Conservation (phyloP, 768 basidiomycete species). For the Amyloporia xantha region DNA sequence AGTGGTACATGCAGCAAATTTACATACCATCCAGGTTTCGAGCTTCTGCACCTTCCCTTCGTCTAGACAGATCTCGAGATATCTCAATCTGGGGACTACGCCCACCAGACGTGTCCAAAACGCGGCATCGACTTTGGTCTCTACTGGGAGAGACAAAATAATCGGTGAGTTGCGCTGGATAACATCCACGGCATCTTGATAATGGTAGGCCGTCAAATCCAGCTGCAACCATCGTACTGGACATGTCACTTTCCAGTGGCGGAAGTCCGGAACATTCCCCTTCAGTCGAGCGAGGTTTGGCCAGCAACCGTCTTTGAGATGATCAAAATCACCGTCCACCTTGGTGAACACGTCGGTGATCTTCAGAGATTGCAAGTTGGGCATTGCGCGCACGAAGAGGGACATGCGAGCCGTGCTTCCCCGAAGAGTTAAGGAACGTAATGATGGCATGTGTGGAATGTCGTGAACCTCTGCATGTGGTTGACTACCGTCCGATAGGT, state of each 20-base stretch:
- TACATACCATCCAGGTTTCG: slow-evolving; percentile 11
- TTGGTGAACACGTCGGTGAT: not conserved
- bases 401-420: slow-evolving; percentile 5
- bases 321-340: not conserved
- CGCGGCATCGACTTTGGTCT: slow-evolving; percentile 1
- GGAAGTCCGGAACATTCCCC: slow-evolving; percentile 3
- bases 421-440: not conserved
- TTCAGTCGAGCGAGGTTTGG: not conserved
- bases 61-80: slow-evolving; percentile 13
- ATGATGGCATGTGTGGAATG: slow-evolving; percentile 2
- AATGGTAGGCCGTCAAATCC: slow-evolving; percentile 11
- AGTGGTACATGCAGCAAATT: not conserved
- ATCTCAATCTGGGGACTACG: slow-evolving; percentile 2
- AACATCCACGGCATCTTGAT: slow-evolving; percentile 6
- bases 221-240: slow-evolving; percentile 3
- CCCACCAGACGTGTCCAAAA: not conserved
- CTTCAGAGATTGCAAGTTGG: not conserved
- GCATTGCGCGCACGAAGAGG: slow-evolving; percentile 2
- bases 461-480: slow-evolving; percentile 4
- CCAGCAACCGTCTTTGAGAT: not conserved
- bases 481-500: slow-evolving; percentile 1
- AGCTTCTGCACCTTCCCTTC: slow-evolving; percentile 8
- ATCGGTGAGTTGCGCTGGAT: slow-evolving; percentile 10
- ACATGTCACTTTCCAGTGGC: slow-evolving; percentile 1
- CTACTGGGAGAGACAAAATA: slow-evolving; percentile 11